Conservation (phyloP, 495 filamentous ascomycete species). For the Penicillium malachiteum region DNA sequence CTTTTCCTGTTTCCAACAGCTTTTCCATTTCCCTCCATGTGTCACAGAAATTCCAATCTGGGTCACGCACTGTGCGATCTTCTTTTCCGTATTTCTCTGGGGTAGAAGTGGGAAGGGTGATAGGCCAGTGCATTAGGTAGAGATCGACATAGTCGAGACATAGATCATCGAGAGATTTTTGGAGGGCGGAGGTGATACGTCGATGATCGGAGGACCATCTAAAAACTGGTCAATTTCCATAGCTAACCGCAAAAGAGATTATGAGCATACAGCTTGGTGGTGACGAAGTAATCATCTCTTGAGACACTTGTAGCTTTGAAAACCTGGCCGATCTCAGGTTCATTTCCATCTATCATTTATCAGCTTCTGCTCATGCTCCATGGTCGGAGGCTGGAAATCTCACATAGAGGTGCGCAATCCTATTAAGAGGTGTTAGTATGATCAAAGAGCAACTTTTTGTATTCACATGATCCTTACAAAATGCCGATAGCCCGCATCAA, state of each 20-base stretch:
- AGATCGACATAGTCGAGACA: constrained; percentile 63
- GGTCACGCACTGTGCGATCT: constrained; percentile 44
- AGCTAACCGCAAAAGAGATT: constrained; percentile 1
- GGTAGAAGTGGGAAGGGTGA: constrained; percentile 54
- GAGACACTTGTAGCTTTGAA: constrained; percentile 48
- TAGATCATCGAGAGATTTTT: constrained; percentile 59
- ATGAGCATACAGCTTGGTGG: constrained; percentile 58
- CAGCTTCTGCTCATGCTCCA: constrained; percentile 8
- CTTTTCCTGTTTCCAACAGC: constrained; percentile 53
- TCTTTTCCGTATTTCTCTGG: constrained; percentile 29
- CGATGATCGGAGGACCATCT: constrained; percentile 32
- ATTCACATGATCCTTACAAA: constrained; percentile 41
- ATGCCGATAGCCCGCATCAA: constrained; percentile 53
- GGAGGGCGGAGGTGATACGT: constrained; percentile 53
- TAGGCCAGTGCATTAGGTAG: constrained; percentile 66
- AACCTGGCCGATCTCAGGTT: constrained; percentile 50
- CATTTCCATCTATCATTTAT: constrained; percentile 35
- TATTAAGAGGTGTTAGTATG: neutral
- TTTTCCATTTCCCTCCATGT: constrained; percentile 55
- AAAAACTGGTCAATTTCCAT: neutral
- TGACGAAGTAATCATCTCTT: constrained; percentile 58
- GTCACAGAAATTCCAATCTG: constrained; percentile 42
- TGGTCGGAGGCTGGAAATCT: neutral
- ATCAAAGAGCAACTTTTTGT: neutral
- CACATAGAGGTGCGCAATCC: constrained; percentile 24